Evolutionary conservation across 495 filamentous ascomycete species (phyloP), one percentile per base, ranked within the genome.

Genomic region (Neurospora sp.): DNA sequence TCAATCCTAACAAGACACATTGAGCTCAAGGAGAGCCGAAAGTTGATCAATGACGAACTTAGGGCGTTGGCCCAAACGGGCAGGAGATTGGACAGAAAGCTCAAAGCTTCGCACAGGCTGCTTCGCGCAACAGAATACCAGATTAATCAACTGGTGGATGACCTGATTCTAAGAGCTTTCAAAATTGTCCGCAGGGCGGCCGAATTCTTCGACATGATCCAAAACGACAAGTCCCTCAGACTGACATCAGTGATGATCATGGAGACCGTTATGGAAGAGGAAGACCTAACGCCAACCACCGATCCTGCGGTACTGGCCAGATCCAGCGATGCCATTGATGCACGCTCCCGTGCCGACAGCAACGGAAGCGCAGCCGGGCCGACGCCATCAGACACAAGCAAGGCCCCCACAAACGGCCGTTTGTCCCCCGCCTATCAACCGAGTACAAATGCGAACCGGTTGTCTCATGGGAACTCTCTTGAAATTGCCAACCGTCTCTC

Each of bases 101-200:
- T 82, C 73, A 77, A 77, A 14, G 22, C 27, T 65, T 65, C 53
- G 27, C 53, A 65, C 53, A 65, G 53, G 53, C 27, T 65, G n/a
- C 70, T 81, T 27, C 71, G 83, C 14, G 80, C 87, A 10, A 79
- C 82, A 41, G 84, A 88, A 22, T 84, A 90, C 3, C 87, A 90
- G 39, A 83, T 93, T 40, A 93, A 95, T 75, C 88, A 89, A 73
- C 86, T 94, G 40, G 85, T 97, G 69, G 95, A 98, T 79, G 93
- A 97, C 79, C 92, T 98, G 89, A 90, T 98, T 12, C 82, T 97
- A 69, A 94, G 94, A 78, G 94, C 94, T 0, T 98, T 96, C 84
- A 95, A 92, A 76, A 93, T 98, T 72, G 92, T 96, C n/a, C 94
- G 90, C 71, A 91, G 94, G 72, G 93, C 92, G 42, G 94, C 98